Percentiles rank a stretch among this genome's conserved stretches.
phyloP scores from a whole-genome alignment of 306 rosid species.

The Calophaca sinica region DNA sequence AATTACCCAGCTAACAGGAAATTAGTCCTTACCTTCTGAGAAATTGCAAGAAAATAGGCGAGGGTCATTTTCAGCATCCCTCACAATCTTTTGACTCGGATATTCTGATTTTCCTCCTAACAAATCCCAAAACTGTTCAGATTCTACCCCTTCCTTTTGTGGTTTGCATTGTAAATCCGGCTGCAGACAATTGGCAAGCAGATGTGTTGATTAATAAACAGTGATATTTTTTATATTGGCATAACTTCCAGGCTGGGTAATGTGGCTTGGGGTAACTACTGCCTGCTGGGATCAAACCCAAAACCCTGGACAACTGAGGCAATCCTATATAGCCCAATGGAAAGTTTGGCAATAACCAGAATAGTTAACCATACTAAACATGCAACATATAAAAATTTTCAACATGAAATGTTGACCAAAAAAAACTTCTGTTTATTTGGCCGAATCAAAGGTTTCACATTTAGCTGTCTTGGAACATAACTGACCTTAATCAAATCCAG shows the following conservation, averaged over 20 bases:
- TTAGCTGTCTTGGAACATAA: slow-evolving; percentile 26
- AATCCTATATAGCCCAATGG: slow-evolving; percentile 22
- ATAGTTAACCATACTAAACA: slow-evolving; percentile 28
- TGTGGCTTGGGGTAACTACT: slow-evolving; percentile 33
- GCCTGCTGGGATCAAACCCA: slow-evolving; percentile 32
- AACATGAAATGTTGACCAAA: slow-evolving; percentile 29
- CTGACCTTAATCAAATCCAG: slow-evolving; percentile 92
- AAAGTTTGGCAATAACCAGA: slow-evolving; percentile 35
- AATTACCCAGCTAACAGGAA: slow-evolving; percentile 37
- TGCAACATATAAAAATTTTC: slow-evolving; percentile 17
- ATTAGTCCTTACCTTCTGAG: slow-evolving; percentile 63
- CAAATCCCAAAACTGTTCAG: slow-evolving; percentile 92
- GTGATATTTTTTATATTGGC: slow-evolving; percentile 10
- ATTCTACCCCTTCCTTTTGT: slow-evolving; percentile 85
- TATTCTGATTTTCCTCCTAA: slow-evolving; percentile 86
- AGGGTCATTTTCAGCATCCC: slow-evolving; percentile 78
- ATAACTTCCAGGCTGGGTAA: slow-evolving; percentile 13
- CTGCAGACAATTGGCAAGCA: slow-evolving; percentile 68
- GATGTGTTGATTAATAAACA: slow-evolving; percentile 40
- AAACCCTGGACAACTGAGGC: slow-evolving; percentile 24
- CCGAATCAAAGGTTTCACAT: slow-evolving; percentile 30
- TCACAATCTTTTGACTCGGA: slow-evolving; percentile 79
- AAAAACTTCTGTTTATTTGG: not conserved
- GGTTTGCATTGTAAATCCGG: slow-evolving; percentile 82
- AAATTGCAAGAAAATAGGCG: slow-evolving; percentile 82